Base-by-base conservation (phyloP, 495 filamentous ascomycete species). In the Corynascus novoguineensis region DNA sequence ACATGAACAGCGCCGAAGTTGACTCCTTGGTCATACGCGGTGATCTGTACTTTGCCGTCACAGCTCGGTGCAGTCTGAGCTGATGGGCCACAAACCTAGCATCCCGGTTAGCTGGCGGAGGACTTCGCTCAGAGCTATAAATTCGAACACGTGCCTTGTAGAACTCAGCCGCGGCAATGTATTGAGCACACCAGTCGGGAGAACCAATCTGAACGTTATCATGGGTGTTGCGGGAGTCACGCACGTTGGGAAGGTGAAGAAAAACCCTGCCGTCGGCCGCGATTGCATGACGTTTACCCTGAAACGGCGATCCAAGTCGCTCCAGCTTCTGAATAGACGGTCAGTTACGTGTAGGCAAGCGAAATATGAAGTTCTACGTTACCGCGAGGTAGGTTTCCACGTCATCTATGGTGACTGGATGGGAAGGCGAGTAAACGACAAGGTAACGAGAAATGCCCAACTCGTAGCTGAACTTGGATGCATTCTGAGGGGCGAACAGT, bases 161-260 rank as follows among this genome's bases (percentile, higher is more conserved):
- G 57, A 75, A 78, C 21, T 80, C 72, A 47, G 56, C 65, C 4
- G 75, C 68, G 19, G 70, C 68, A 19, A 86, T 71, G 50, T 78
- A 82, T 47, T 74, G 66, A 12, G 77, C 73, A 31, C 62, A 53
- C 77, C 82, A 86, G 35, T 76, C 73, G n/a, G 65, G 70, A 51
- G 69, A 64, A 44, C 71, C 65, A 31, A 74, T 59, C 8, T 72
- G 65, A 41, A 81, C 60, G 15, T 75, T 76, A 29, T 72, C 66
- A 55, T 75, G 73, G 17, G 76, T 70, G 21, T 73, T 72, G 40
- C 69, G 75, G 28, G 82, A 76, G 61, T 85, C 81, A 52, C 75
- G 73, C 42, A 86, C 78, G 58, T 87, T 80, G 14, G 73, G 66
- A 59, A 85, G 79, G 4, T 71, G 76, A 50, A 86, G 64, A 60